Percentiles rank a stretch among this genome's conserved stretches.
Conservation (phyloP, 805 yeast genomes). For the Kazachstania martiniae region DNA sequence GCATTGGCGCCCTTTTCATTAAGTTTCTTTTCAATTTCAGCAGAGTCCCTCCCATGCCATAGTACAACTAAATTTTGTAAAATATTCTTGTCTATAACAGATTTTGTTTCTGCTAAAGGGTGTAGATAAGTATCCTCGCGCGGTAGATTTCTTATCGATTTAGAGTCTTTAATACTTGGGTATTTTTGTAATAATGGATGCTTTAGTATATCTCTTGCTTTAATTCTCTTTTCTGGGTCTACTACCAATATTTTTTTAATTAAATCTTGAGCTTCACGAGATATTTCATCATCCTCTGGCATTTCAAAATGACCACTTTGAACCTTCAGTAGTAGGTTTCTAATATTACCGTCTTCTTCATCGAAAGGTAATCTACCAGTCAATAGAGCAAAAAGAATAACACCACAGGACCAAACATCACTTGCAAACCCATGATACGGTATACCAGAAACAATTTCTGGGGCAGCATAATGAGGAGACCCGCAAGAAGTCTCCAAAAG, state of each 20-base stretch:
- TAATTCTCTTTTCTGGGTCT: slow-evolving; percentile 70
- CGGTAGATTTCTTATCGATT: slow-evolving; percentile 29
- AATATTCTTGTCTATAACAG: slow-evolving; percentile 58
- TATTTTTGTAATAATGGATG: slow-evolving; percentile 82
- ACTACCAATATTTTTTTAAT: slow-evolving; percentile 72
- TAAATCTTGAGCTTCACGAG: slow-evolving; percentile 79
- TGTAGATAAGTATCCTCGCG: slow-evolving; percentile 31
- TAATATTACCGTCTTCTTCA: slow-evolving; percentile 71
- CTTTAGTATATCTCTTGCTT: slow-evolving; percentile 58
- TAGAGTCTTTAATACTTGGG: slow-evolving; percentile 29
- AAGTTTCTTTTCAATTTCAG: slow-evolving; percentile 42
- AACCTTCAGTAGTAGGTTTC: slow-evolving; percentile 78
- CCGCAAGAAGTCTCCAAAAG: slow-evolving; percentile 93
- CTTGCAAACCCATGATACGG: slow-evolving; percentile 95
- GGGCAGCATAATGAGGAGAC: slow-evolving; percentile 97
- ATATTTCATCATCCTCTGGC: slow-evolving; percentile 66
- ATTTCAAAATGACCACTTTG: slow-evolving; percentile 80
- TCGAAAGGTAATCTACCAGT: slow-evolving; percentile 96
- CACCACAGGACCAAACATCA: slow-evolving; percentile 98
- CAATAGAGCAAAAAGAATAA: slow-evolving; percentile 81
- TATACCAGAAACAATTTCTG: slow-evolving; percentile 92
- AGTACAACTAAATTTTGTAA: slow-evolving; percentile 64
- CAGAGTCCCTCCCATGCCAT: slow-evolving; percentile 66
- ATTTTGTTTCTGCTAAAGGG: slow-evolving; percentile 28
- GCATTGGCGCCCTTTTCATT: slow-evolving; percentile 48